phyloP scores from a whole-genome alignment of 2,329 filamentous ascomycete genomes.

The Herpotrichia juniperi region DNA sequence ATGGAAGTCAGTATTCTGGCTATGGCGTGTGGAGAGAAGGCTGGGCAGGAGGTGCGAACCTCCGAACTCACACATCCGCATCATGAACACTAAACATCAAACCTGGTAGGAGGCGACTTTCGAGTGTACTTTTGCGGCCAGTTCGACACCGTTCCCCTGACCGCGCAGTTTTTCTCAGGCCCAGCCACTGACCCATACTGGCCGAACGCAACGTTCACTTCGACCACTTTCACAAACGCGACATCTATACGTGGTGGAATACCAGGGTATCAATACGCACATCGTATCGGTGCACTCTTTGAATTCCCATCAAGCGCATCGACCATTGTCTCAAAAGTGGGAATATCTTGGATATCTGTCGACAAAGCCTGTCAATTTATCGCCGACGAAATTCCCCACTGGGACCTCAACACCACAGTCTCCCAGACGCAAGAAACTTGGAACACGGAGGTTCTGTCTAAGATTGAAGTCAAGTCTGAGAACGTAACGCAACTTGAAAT shows the following conservation, averaged over 20 bases:
- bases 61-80: conserved; percentile 9
- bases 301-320: conserved; percentile 46
- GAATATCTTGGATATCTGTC: conserved; percentile 56
- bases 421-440: conserved; percentile 44
- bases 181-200: conserved; percentile 23
- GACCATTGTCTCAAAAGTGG: conserved; percentile 54
- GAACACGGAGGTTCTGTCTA: conserved; percentile 61
- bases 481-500: conserved; percentile 60
- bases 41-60: conserved; percentile 36
- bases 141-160: conserved; percentile 21
- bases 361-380: conserved; percentile 55
- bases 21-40: conserved; percentile 34
- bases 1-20: conserved; percentile 29
- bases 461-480: conserved; percentile 64
- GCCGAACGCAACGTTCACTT: neutral
- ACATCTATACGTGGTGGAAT: neutral
- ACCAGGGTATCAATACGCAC: conserved; percentile 12
- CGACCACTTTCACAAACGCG: neutral
- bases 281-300: conserved; percentile 57
- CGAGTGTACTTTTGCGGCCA: conserved; percentile 33
- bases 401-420: conserved; percentile 38
- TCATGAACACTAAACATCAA: neutral
- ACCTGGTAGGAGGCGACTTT: neutral
- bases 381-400: conserved; percentile 50
- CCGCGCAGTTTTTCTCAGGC: conserved; percentile 18